Evolutionary conservation across 306 rosid genomes (phyloP).

Genomic region (Prinsepia uniflora): DNA sequence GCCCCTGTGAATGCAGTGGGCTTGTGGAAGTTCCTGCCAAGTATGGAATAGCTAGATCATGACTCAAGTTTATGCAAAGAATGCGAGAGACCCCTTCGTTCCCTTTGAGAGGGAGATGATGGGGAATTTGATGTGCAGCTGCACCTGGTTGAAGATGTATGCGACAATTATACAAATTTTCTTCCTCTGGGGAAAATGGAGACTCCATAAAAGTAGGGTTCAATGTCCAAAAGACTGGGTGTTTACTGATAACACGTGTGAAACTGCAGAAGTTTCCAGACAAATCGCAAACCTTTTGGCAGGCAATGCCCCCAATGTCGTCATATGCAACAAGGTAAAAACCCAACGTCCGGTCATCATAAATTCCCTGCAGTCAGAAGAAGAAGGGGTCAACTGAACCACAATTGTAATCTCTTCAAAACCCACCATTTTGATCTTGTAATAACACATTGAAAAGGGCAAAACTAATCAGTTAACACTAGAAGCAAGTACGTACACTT

Average conservation of each 20-base stretch:
- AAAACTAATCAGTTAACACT: slow-evolving; percentile 17
- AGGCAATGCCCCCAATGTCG: slow-evolving; percentile 79
- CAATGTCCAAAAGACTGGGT: slow-evolving; percentile 70
- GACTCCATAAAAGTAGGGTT: slow-evolving; percentile 51
- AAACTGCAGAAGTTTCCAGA: slow-evolving; percentile 34
- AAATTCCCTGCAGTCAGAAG: slow-evolving; percentile 69
- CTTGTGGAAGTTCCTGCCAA: slow-evolving; percentile 40
- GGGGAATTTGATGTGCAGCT: slow-evolving; percentile 35
- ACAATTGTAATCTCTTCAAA: slow-evolving; percentile 20
- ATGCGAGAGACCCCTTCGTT: slow-evolving; percentile 49
- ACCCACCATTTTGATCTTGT: slow-evolving; percentile 28
- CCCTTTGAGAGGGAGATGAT: slow-evolving; percentile 32
- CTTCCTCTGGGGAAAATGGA: slow-evolving; percentile 72
- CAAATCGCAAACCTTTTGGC: slow-evolving; percentile 68
- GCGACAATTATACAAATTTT: slow-evolving; percentile 53
- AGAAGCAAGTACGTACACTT: neutral
- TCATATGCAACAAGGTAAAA: slow-evolving; percentile 84
- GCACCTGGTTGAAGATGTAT: slow-evolving; percentile 57
- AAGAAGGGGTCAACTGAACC: slow-evolving; percentile 27
- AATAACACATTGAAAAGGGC: slow-evolving; percentile 12
- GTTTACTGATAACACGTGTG: slow-evolving; percentile 10
- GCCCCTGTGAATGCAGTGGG: slow-evolving; percentile 64
- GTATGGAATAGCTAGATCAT: slow-evolving; percentile 62
- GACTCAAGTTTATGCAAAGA: slow-evolving; percentile 65
- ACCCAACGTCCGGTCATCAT: slow-evolving; percentile 66